phyloP scores from a whole-genome alignment of 495 filamentous ascomycete species.

The Penicillium arizonense region DNA sequence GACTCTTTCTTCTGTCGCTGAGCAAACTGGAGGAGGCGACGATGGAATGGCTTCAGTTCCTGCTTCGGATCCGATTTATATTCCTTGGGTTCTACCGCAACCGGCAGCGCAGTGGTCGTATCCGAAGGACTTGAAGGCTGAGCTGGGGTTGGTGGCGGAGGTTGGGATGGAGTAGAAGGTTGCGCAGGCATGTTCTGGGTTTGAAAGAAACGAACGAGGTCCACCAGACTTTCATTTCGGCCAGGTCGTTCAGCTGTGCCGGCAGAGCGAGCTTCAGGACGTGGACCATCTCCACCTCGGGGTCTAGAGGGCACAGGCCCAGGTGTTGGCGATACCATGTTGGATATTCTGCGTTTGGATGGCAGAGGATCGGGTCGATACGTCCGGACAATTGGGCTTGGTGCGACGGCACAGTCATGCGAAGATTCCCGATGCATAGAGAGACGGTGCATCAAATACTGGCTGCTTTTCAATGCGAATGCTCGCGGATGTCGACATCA shows the following conservation, averaged over 20 bases:
- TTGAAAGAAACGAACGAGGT: slow-evolving; percentile 41
- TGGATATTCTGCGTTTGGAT: slow-evolving; percentile 25
- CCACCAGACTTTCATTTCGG: slow-evolving; percentile 34
- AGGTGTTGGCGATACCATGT: slow-evolving; percentile 28
- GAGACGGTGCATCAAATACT: slow-evolving; percentile 17
- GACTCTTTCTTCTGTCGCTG: slow-evolving; percentile 37
- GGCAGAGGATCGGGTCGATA: slow-evolving; percentile 30
- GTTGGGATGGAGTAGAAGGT: slow-evolving; percentile 5
- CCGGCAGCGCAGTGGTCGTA: slow-evolving; percentile 22
- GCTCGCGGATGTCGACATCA: slow-evolving; percentile 10
- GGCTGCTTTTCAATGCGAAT: slow-evolving; percentile 20
- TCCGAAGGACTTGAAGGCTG: slow-evolving; percentile 11
- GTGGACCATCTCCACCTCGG: slow-evolving; percentile 6
- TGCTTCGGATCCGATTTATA: slow-evolving; percentile 6
- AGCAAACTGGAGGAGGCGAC: slow-evolving; percentile 38
- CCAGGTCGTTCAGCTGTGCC: slow-evolving; percentile 23
- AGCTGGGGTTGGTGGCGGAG: background rate
- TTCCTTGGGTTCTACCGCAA: slow-evolving; percentile 4
- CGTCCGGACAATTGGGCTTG: slow-evolving; percentile 43
- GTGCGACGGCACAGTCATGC: slow-evolving; percentile 34
- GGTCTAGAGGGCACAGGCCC: slow-evolving; percentile 6
- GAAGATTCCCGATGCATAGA: slow-evolving; percentile 34
- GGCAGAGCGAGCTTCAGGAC: slow-evolving; percentile 25
- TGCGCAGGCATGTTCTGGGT: slow-evolving; percentile 22
- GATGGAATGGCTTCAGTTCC: slow-evolving; percentile 36